These are phyloP conservation scores for Lagenidium giganteum DNA, from an alignment of 352 stramenopile species.

Conservation along the genomic window DNA sequence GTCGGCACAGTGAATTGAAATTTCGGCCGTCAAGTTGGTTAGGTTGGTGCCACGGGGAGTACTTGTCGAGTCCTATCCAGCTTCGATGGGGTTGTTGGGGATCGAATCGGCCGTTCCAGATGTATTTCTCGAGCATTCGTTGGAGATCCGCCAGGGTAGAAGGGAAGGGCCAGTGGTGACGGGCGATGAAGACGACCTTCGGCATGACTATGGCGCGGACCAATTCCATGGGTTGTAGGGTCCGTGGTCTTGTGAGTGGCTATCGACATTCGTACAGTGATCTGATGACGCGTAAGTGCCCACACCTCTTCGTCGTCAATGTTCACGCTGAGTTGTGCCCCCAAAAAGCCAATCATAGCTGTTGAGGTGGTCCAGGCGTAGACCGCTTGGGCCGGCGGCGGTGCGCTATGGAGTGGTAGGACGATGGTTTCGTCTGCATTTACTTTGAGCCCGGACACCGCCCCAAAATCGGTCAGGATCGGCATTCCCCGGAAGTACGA, in stretches of 20 bases:
- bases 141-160: background rate
- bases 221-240: conserved; percentile 1
- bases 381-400: too few species aligned
- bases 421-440: background rate
- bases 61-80: too few species aligned
- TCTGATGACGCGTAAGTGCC: background rate
- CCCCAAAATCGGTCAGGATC: background rate
- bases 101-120: too few species aligned
- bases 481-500: too few species aligned
- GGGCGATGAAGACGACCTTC: conserved; percentile 4
- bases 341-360: too few species aligned
- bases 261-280: conserved; percentile 2
- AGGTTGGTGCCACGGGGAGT: too few species aligned
- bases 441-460: background rate
- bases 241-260: conserved; percentile 6
- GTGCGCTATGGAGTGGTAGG: too few species aligned
- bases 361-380: too few species aligned
- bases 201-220: conserved; percentile 2
- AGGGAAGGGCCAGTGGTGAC: background rate
- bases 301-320: background rate
- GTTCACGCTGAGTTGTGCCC: too few species aligned
- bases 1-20: too few species aligned
- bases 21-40: too few species aligned
- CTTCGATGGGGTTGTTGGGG: too few species aligned
- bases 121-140: background rate